phyloP scores from a whole-genome alignment of 2,329 filamentous ascomycete species.

The Ceratocystis destructans region DNA sequence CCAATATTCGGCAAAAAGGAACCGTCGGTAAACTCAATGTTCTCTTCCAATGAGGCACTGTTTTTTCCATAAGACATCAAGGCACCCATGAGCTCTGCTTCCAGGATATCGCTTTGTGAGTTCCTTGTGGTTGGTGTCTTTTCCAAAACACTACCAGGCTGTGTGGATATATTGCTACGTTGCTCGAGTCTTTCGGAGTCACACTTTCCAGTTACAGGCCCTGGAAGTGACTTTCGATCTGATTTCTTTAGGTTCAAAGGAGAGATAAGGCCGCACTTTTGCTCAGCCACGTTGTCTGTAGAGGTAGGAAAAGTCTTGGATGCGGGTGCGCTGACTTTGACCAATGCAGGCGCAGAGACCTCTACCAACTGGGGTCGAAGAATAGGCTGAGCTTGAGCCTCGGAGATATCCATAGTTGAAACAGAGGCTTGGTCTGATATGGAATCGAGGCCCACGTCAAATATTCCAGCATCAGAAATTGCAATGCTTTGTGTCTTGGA shows the following conservation, averaged over 20 bases:
- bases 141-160: not conserved
- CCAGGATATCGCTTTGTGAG: not conserved
- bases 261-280: not conserved
- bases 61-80: not conserved
- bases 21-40: not conserved
- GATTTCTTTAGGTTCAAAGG: not conserved
- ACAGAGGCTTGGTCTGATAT: conserved; percentile 21
- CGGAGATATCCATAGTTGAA: conserved; percentile 22
- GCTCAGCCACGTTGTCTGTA: not conserved
- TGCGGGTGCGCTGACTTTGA: not conserved
- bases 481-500: not conserved
- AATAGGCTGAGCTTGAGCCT: conserved; percentile 21
- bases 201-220: not conserved
- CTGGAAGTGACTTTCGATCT: not conserved
- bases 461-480: not conserved
- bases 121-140: not conserved
- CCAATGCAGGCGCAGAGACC: conserved; percentile 6
- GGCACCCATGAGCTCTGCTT: conserved; percentile 9
- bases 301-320: not conserved
- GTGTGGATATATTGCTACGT: not conserved
- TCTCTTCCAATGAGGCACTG: not conserved
- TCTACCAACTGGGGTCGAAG: conserved; percentile 21
- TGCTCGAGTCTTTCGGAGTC: not conserved
- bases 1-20: not conserved
- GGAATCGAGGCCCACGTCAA: not conserved